Conservation (phyloP, 148 eudicot genomes). For the Rhododendron henanense region DNA sequence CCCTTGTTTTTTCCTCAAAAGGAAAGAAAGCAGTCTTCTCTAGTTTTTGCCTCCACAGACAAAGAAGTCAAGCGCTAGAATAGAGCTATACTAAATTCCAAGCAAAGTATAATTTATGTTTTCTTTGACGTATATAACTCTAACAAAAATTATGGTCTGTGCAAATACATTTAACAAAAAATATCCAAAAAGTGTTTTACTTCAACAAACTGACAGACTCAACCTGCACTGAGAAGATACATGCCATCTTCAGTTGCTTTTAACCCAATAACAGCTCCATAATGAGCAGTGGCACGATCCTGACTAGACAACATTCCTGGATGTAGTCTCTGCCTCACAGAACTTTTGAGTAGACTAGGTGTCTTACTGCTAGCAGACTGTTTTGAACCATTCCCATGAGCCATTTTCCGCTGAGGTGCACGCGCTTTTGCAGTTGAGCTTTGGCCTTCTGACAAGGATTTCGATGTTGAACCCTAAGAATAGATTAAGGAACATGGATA, state of each 20-base stretch:
- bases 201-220: slow-evolving; percentile 2
- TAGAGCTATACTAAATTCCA: not conserved
- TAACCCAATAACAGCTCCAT: slow-evolving; percentile 86
- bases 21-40: not conserved
- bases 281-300: slow-evolving; percentile 93
- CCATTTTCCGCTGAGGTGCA: slow-evolving; percentile 48
- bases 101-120: not conserved
- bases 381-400: slow-evolving; percentile 43
- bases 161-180: not conserved
- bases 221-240: slow-evolving; percentile 97
- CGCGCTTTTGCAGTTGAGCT: slow-evolving; percentile 45
- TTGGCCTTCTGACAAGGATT: slow-evolving; percentile 40
- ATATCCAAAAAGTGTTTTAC: not conserved
- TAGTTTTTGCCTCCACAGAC: not conserved
- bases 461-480: slow-evolving; percentile 47
- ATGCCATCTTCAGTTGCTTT: slow-evolving; percentile 88
- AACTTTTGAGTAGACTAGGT: slow-evolving; percentile 42
- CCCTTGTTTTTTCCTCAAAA: not conserved
- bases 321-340: slow-evolving; percentile 73
- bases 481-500: not conserved
- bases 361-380: slow-evolving; percentile 32
- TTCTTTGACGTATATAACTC: not conserved
- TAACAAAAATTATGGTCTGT: not conserved
- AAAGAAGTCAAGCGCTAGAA: not conserved
- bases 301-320: slow-evolving; percentile 84